Conservation (phyloP, 345 rosid genomes). For the Kandelia obovata region DNA sequence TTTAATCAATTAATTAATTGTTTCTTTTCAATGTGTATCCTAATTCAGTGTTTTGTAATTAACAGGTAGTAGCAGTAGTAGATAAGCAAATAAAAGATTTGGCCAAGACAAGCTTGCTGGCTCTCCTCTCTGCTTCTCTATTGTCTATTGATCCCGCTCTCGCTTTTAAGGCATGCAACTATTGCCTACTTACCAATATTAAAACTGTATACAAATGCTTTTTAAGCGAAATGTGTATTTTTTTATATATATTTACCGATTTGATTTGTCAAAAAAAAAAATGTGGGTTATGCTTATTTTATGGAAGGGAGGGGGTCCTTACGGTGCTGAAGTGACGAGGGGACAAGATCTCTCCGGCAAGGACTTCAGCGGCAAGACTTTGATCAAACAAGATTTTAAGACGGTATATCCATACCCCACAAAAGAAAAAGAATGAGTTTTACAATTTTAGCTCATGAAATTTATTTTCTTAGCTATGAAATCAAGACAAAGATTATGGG, state of each 20-base stretch:
- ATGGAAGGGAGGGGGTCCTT: slow-evolving; percentile 86
- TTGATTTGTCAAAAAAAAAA: background rate
- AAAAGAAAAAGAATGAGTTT: background rate
- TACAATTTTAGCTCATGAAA: background rate
- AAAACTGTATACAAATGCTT: background rate
- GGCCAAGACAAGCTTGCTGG: slow-evolving; percentile 53
- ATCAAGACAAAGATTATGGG: background rate
- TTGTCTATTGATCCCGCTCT: slow-evolving; percentile 77
- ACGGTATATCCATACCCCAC: slow-evolving; percentile 41
- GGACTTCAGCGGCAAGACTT: slow-evolving; percentile 81
- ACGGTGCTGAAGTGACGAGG: slow-evolving; percentile 84
- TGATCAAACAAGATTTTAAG: slow-evolving; percentile 87
- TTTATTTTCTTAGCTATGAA: background rate
- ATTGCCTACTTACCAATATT: background rate
- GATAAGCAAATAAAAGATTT: slow-evolving; percentile 23
- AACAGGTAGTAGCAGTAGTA: slow-evolving; percentile 11
- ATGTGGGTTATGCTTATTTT: slow-evolving; percentile 13
- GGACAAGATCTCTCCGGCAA: slow-evolving; percentile 87
- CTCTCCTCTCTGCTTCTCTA: slow-evolving; percentile 61
- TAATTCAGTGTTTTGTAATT: no score
- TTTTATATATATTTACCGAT: no score
- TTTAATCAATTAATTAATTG: background rate
- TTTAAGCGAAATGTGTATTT: background rate
- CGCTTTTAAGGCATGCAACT: slow-evolving; percentile 57
- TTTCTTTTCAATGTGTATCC: background rate